A percentile compares a stretch with the other conserved stretches of the same genome.
Evolutionary conservation across 1,284 basidiomycete species (phyloP).

Genomic region (Ustilago loliicola): DNA sequence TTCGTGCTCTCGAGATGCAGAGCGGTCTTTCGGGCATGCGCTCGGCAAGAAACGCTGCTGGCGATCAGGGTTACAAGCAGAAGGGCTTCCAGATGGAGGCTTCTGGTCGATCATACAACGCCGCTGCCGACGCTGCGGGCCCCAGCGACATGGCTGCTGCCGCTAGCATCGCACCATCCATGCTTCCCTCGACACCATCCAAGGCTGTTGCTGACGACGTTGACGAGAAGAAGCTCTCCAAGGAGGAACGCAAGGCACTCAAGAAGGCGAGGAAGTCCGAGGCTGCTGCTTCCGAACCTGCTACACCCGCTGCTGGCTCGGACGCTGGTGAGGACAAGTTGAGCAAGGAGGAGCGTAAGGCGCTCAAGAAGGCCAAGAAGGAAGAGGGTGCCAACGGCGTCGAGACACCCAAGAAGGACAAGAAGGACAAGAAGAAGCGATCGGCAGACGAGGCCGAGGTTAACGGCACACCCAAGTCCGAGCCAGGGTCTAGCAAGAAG

Average conservation of each 20-base stretch:
- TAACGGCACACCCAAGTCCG: conserved; percentile 50
- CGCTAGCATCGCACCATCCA: conserved; percentile 40
- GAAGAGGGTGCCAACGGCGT: conserved; percentile 38
- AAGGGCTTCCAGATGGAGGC: conserved; percentile 64
- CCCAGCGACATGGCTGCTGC: conserved; percentile 47
- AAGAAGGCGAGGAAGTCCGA: conserved; percentile 57
- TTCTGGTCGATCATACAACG: conserved; percentile 64
- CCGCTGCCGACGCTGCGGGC: conserved; percentile 62
- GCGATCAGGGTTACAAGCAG: conserved; percentile 66
- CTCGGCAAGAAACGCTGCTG: conserved; percentile 47
- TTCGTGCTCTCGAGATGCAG: conserved; percentile 82
- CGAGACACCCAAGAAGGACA: conserved; percentile 57
- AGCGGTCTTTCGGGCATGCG: conserved; percentile 54
- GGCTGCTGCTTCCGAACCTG: conserved; percentile 36
- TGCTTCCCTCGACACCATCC: conserved; percentile 74
- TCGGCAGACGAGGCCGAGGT: conserved; percentile 56
- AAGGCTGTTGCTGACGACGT: conserved; percentile 63
- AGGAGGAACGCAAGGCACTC: conserved; percentile 60
- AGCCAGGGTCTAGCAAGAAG: conserved; percentile 59
- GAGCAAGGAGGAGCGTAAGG: conserved; percentile 59
- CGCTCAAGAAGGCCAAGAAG: conserved; percentile 61
- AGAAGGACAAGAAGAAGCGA: conserved; percentile 66
- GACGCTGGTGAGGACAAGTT: conserved; percentile 76
- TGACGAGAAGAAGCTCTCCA: conserved; percentile 58
- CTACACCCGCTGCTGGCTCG: conserved; percentile 36